Evolutionary conservation across 2,329 filamentous ascomycete genomes (phyloP).

Genomic region (Ramichloridium luteum): DNA sequence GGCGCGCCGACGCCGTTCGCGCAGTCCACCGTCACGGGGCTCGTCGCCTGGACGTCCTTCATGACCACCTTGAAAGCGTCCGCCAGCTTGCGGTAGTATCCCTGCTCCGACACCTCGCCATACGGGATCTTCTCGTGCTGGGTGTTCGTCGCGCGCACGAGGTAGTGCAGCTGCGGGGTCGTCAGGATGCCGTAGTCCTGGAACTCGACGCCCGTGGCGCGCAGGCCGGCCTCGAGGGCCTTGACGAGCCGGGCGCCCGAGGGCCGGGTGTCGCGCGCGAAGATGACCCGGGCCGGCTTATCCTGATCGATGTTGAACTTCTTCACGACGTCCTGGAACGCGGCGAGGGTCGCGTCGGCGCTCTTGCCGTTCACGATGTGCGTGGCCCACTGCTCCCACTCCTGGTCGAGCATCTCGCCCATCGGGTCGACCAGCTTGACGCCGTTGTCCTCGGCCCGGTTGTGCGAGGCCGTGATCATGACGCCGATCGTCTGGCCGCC

Average conservation of each 20-base stretch:
- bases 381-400: constrained; percentile 86
- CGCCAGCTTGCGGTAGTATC: constrained; percentile 89
- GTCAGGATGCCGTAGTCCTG: constrained; percentile 85
- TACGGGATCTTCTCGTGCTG: constrained; percentile 77
- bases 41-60: constrained; percentile 60
- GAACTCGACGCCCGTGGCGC: constrained; percentile 60
- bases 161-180: constrained; percentile 95
- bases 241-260: constrained; percentile 75
- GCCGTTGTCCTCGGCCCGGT: constrained; percentile 78
- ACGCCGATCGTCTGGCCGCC: constrained; percentile 86
- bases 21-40: constrained; percentile 75
- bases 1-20: constrained; percentile 94
- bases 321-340: constrained; percentile 63
- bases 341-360: constrained; percentile 61
- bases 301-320: constrained; percentile 61
- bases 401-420: constrained; percentile 90
- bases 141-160: constrained; percentile 89
- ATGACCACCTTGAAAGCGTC: constrained; percentile 76
- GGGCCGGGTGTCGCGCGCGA: constrained; percentile 83
- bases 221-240: constrained; percentile 67
- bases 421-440: constrained; percentile 94
- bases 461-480: constrained; percentile 93
- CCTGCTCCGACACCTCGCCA: constrained; percentile 74
- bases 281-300: constrained; percentile 66
- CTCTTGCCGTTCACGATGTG: constrained; percentile 72